Evolutionary conservation across 345 rosid species (phyloP).

Genomic region (Mercurialis annua): DNA sequence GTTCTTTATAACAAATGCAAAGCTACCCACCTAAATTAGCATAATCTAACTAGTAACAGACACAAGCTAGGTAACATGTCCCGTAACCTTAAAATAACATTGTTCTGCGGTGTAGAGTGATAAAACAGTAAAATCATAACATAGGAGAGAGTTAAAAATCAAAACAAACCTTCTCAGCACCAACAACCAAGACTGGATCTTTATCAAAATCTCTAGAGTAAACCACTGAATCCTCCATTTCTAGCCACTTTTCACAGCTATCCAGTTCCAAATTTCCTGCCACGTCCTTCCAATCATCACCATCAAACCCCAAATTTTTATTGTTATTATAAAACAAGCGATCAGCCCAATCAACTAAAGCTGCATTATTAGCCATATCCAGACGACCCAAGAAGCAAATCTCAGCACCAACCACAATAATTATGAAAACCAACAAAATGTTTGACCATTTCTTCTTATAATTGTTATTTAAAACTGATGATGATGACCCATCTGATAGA

Average conservation of each 20-base stretch:
- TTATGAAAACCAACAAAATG: conserved; percentile 59
- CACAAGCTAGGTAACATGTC: no score
- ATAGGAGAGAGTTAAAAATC: not conserved
- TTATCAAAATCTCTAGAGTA: conserved; percentile 70
- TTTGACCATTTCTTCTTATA: conserved; percentile 60
- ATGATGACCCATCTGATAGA: conserved; percentile 29
- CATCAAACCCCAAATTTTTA: conserved; percentile 10
- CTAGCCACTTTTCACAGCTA: conserved; percentile 78
- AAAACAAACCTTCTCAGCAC: conserved; percentile 42
- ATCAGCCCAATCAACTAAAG: conserved; percentile 66
- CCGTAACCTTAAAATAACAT: no score
- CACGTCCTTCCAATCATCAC: conserved; percentile 5
- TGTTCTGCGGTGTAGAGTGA: no score
- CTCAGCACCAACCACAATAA: conserved; percentile 66
- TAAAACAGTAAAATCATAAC: not conserved
- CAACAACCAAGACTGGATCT: conserved; percentile 63
- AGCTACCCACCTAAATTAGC: not conserved
- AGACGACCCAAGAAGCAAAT: conserved; percentile 80
- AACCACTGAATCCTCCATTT: conserved; percentile 56
- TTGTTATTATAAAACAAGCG: conserved; percentile 33
- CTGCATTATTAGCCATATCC: conserved; percentile 59
- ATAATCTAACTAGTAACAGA: not conserved
- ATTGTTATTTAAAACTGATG: conserved; percentile 23
- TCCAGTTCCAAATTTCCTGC: conserved; percentile 19
- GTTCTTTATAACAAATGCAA: not conserved